A percentile compares a stretch with the other conserved stretches of the same genome.
Conservation (phyloP, 2,329 filamentous ascomycete species). For the Exophiala sp. region DNA sequence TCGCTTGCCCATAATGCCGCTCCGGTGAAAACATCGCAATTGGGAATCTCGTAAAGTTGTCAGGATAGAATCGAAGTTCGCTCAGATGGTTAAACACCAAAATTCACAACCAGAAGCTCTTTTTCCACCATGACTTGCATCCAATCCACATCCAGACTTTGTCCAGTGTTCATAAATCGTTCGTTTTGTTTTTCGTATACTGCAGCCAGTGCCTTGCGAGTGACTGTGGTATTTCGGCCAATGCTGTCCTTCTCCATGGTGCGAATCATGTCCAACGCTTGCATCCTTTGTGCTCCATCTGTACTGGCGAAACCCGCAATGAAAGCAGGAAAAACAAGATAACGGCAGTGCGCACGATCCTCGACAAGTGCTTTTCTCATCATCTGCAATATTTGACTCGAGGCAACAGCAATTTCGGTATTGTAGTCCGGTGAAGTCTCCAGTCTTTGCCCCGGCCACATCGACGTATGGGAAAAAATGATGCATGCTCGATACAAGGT, state of each 20-base stretch:
- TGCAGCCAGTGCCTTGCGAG: conserved; percentile 44
- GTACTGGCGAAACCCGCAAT: conserved; percentile 49
- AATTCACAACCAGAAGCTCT: conserved; percentile 50
- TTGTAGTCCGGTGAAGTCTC: conserved; percentile 38
- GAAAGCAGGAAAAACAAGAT: conserved; percentile 53
- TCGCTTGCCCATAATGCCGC: no score
- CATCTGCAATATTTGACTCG: conserved; percentile 44
- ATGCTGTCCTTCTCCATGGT: conserved; percentile 47
- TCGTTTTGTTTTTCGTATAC: conserved; percentile 50
- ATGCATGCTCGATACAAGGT: conserved; percentile 50
- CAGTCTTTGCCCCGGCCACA: conserved; percentile 49
- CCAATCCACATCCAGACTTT: conserved; percentile 50
- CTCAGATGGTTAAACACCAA: conserved; percentile 48
- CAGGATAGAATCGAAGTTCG: background rate
- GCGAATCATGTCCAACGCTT: conserved; percentile 49
- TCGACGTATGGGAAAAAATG: conserved; percentile 53
- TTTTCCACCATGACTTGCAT: conserved; percentile 45
- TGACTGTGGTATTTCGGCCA: conserved; percentile 47
- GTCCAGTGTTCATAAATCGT: conserved; percentile 38
- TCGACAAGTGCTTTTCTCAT: conserved; percentile 40
- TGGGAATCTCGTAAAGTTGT: no score
- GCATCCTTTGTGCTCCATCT: conserved; percentile 42
- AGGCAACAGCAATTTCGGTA: conserved; percentile 45
- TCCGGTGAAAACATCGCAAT: no score
- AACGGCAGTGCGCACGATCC: conserved; percentile 42